Percentiles rank a stretch among this genome's conserved stretches.
Evolutionary conservation across 148 eudicot genomes (phyloP).

Genomic region (Simmondsia chinensis): DNA sequence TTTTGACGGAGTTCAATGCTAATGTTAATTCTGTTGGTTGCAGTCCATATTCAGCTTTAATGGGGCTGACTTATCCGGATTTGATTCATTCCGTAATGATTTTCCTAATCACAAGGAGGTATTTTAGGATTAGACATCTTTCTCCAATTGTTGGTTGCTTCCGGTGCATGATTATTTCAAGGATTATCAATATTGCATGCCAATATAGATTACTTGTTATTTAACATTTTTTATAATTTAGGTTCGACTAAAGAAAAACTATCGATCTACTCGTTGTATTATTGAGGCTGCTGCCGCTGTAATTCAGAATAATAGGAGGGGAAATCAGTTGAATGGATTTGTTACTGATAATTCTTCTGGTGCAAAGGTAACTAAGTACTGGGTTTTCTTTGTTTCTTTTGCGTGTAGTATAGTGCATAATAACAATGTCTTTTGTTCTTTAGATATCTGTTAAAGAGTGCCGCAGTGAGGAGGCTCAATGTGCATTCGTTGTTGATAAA

Average conservation of each 20-base stretch:
- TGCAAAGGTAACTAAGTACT: constrained; percentile 78
- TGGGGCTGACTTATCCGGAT: constrained; percentile 84
- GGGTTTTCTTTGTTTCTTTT: too few species aligned
- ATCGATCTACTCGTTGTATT: constrained; percentile 88
- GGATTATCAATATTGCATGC: neutral
- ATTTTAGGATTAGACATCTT: constrained; percentile 1
- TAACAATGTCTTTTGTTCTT: constrained; percentile 4
- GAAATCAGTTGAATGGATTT: constrained; percentile 52
- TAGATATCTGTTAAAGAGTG: constrained; percentile 89
- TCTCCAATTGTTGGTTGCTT: neutral
- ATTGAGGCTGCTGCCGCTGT: constrained; percentile 89
- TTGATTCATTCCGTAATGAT: constrained; percentile 89
- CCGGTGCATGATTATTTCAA: neutral
- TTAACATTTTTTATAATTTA: constrained; percentile 11
- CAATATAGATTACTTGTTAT: neutral
- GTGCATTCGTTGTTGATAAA: constrained; percentile 86
- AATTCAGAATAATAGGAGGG: constrained; percentile 52
- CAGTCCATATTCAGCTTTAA: constrained; percentile 95
- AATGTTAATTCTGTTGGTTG: constrained; percentile 20
- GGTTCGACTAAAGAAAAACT: constrained; percentile 71
- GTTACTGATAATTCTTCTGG: constrained; percentile 77
- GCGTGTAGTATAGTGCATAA: too few species aligned
- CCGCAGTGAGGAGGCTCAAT: constrained; percentile 71
- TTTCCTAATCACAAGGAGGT: constrained; percentile 81
- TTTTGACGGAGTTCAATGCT: too few species aligned